Evolutionary conservation across 2,329 filamentous ascomycete species (phyloP).

Genomic region (Zarea fungicola): DNA sequence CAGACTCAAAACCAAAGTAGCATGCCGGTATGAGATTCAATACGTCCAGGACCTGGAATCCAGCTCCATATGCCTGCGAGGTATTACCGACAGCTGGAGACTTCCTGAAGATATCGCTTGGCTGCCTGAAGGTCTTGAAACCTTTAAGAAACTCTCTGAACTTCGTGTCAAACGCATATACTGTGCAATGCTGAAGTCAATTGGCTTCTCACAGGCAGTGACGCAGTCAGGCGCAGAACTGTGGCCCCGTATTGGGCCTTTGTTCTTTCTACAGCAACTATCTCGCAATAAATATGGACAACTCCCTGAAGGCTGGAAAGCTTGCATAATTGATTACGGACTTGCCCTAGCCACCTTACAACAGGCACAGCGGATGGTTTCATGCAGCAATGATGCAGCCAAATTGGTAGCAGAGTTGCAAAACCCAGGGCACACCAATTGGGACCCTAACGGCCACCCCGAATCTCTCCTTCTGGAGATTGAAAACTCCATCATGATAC

Average conservation of each 20-base stretch:
- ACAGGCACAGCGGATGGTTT: background rate
- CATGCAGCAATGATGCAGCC: background rate
- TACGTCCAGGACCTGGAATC: no score
- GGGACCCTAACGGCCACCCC: conserved; percentile 27
- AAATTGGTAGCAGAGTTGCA: background rate
- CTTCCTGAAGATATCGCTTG: no score
- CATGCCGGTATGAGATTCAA: no score
- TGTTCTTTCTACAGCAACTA: background rate
- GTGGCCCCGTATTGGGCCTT: background rate
- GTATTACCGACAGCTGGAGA: background rate
- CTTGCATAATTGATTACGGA: background rate
- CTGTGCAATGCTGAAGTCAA: background rate
- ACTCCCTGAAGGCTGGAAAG: background rate
- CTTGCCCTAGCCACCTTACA: background rate
- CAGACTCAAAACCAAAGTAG: background rate
- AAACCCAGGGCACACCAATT: background rate
- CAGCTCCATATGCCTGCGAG: no score
- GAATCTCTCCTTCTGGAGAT: conserved; percentile 61
- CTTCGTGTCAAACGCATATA: background rate
- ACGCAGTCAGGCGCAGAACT: background rate
- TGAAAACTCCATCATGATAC: conserved; percentile 57
- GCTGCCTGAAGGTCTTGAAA: background rate
- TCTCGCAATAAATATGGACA: background rate
- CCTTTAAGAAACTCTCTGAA: background rate
- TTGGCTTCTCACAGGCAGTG: background rate